Conservation (phyloP, 1,284 basidiomycete genomes). For the Marasmius fiardii region DNA sequence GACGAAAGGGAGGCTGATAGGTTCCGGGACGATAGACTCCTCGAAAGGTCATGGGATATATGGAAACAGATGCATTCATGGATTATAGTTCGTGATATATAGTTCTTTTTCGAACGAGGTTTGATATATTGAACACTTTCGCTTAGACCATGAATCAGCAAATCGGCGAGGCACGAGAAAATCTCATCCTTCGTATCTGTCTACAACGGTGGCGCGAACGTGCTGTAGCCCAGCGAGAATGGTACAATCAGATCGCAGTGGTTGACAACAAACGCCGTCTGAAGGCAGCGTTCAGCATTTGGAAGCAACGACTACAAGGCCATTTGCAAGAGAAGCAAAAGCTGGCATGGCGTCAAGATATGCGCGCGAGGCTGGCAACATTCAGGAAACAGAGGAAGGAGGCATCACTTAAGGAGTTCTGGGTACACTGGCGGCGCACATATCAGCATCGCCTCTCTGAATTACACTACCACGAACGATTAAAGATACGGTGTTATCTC, state of each 20-base stretch:
- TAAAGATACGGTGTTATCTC: conserved; percentile 40
- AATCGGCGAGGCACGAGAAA: conserved; percentile 54
- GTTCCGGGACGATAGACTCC: conserved; percentile 56
- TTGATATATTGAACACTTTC: neutral
- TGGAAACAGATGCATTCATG: conserved; percentile 69
- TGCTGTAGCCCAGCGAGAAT: conserved; percentile 32
- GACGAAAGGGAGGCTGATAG: conserved; percentile 70
- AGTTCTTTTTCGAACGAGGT: conserved; percentile 7
- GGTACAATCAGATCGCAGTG: conserved; percentile 35
- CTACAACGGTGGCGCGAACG: conserved; percentile 55
- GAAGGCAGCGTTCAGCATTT: conserved; percentile 37
- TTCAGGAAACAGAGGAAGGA: conserved; percentile 51
- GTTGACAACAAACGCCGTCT: conserved; percentile 41
- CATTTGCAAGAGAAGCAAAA: conserved; percentile 35
- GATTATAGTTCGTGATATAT: conserved; percentile 54
- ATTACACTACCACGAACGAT: conserved; percentile 40
- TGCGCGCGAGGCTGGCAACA: conserved; percentile 64
- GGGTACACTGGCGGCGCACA: conserved; percentile 60
- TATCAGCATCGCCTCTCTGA: conserved; percentile 46
- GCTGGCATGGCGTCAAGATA: conserved; percentile 56
- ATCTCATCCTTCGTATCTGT: conserved; percentile 51
- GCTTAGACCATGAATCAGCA: conserved; percentile 60
- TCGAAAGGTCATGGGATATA: conserved; percentile 67
- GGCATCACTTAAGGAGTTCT: conserved; percentile 48
- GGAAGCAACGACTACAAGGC: conserved; percentile 48